Base-by-base conservation (phyloP, 257 asterid genomes). In the Coffea eugenioides region DNA sequence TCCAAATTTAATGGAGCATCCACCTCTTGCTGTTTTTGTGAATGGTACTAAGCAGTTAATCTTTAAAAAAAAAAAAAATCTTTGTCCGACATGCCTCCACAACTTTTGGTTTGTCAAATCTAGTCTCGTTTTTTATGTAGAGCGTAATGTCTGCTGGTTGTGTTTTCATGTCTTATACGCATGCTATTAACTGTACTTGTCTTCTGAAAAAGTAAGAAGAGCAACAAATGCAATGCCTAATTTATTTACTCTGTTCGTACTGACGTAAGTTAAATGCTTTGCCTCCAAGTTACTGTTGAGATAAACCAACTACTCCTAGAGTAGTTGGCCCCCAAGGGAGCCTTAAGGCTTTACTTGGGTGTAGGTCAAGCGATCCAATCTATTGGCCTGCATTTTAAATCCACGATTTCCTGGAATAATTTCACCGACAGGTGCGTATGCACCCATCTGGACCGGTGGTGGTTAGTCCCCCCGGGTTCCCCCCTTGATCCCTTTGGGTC, bases 1-100 rank as follows among this genome's bases (percentile, higher is more conserved):
- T 80, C 86, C 98, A 77, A 89, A 83, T 89, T 94, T 96, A 31
- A 96, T 96, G 99, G 99, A 96, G 86, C 98, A 96, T 86, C 97
- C 97, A 65, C 98, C 99, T 81, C 93, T 96, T 80, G 99, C 98
- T 52, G 95, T 94, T 82, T 94, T 94, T 56, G 80, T 93, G 74
- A 93, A 94, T 82, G 97, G 97, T 94, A 71, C 61, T 59, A 56
- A 57, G 2, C 75, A 0, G 69, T 70, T 43, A n/a, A 72, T 39
- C 43, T 39, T 39, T 39, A 56, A 78, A 70, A 23, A 66, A 31
- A 57, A 39, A 49, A 25, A 20, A 36, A 39, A 64, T 31, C 69
- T 72, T 23, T 20, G 39, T n/a, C 45, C 49, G 41, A 23, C 65
- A 70, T 83, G 57, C 59, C 72, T 67, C 16, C 52, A 31, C 67